Conservation (phyloP, 2,329 filamentous ascomycete genomes). For the Lecanicillium sp. region DNA sequence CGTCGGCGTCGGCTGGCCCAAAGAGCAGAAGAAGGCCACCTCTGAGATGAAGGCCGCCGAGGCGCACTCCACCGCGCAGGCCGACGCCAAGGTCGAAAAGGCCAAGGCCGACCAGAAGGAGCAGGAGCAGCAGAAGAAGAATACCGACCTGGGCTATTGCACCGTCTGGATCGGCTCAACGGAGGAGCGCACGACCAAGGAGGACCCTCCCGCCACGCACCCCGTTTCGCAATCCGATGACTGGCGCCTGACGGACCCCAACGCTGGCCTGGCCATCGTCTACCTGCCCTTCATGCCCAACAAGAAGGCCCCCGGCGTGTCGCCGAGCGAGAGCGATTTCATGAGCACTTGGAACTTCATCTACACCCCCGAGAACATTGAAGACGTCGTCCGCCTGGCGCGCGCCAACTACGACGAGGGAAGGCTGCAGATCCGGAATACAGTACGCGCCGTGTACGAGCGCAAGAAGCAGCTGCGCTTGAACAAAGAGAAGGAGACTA, state of each 20-base stretch:
- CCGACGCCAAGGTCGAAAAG: slow-evolving; percentile 55
- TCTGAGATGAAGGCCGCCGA: slow-evolving; percentile 60
- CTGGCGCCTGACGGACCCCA: slow-evolving; percentile 61
- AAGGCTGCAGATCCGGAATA: slow-evolving; percentile 67
- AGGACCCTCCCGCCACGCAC: slow-evolving; percentile 46
- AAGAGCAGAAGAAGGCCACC: slow-evolving; percentile 38
- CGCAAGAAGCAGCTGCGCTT: slow-evolving; percentile 69
- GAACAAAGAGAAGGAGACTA: slow-evolving; percentile 37
- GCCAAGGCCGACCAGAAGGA: slow-evolving; percentile 46
- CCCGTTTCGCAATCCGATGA: slow-evolving; percentile 57
- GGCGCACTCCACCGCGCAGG: slow-evolving; percentile 52
- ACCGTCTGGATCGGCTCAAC: slow-evolving; percentile 91
- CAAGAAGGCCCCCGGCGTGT: slow-evolving; percentile 69
- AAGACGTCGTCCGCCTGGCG: slow-evolving; percentile 75
- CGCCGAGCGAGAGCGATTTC: slow-evolving; percentile 77
- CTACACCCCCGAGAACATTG: slow-evolving; percentile 85
- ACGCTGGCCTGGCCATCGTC: slow-evolving; percentile 81
- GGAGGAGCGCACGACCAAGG: slow-evolving; percentile 57
- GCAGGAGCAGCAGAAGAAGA: slow-evolving; percentile 29
- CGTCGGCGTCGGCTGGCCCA: slow-evolving; percentile 89
- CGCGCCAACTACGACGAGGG: slow-evolving; percentile 83
- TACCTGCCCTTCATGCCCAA: slow-evolving; percentile 91
- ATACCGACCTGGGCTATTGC: slow-evolving; percentile 75
- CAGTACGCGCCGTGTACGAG: slow-evolving; percentile 86
- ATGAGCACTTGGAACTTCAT: slow-evolving; percentile 98